Evolutionary conservation across 345 rosid genomes (phyloP), one percentile per base, ranked within the genome.

Genomic region (Geranium rotundifolium): DNA sequence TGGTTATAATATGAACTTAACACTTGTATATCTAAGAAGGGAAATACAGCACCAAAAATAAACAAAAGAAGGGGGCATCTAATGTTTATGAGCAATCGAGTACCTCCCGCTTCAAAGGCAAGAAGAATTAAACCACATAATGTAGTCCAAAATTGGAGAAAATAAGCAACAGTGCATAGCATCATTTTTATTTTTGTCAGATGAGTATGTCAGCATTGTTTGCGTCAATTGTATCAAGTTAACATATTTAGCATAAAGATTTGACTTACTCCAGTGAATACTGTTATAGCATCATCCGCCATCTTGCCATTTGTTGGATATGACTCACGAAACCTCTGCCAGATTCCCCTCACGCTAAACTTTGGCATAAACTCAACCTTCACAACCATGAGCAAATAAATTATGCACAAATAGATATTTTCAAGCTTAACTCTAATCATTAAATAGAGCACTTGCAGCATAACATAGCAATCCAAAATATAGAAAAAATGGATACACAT

Each of bases 341-440:
- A 93, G 71, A 88, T 75, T 73, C 91, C 90, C 56, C 95, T 77
- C 69, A 90, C 99, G 59, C 99, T 93, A 76, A 93, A 90, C 73
- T 90, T 93, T 62, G 96, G 88, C 80, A 90, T 71, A 73, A 93
- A 90, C 74, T 93, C 99, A 67, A 93, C 95, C 99, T 93, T 75
- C 76, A 83, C 69, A 57, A 63, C 54, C 17, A 66, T 41, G 50
- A 55, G 19, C 52, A 70, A 37, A 57, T 46, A 39, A 23, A 19
- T 73, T 61, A 69, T 71, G 30, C 14, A 17, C 41, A 34, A 58
- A 19, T 16, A 1, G 30, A 57, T 19, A 15, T 0, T 20, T 19
- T 2, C 5, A 57, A 57, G 17, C 30, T 19, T 15, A 57, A 17
- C 17, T 57, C 1, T 57, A 4, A 19, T 19, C 17, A 20, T 56